phyloP scores from a whole-genome alignment of 495 filamentous ascomycete species.

The Hypoxylon perforatum region DNA sequence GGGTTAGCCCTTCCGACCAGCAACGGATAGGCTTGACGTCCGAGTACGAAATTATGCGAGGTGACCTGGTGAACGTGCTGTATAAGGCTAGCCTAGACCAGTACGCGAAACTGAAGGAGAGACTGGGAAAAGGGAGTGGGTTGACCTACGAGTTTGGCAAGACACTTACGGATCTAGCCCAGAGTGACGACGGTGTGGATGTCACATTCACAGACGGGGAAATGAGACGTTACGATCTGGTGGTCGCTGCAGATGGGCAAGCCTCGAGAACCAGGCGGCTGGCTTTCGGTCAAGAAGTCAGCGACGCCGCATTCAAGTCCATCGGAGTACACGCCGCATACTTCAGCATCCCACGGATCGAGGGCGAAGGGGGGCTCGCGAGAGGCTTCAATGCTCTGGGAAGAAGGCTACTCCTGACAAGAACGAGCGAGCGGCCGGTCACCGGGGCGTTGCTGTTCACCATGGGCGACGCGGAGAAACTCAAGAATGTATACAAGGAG shows the following conservation, averaged over 20 bases:
- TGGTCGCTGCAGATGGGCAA: slow-evolving; percentile 63
- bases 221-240: slow-evolving; percentile 52
- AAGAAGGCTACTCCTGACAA: slow-evolving; percentile 14
- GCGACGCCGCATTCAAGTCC: slow-evolving; percentile 29
- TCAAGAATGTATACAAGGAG: slow-evolving; percentile 13
- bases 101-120: slow-evolving; percentile 41
- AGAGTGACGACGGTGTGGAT: slow-evolving; percentile 16
- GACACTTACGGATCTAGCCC: slow-evolving; percentile 18
- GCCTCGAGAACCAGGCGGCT: slow-evolving; percentile 54
- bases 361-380: slow-evolving; percentile 9
- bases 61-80: slow-evolving; percentile 57
- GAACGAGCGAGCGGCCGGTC: slow-evolving; percentile 13
- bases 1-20: slow-evolving; percentile 48
- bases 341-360: slow-evolving; percentile 28
- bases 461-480: slow-evolving; percentile 16
- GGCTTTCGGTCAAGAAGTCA: slow-evolving; percentile 40
- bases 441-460: slow-evolving; percentile 24
- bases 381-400: slow-evolving; percentile 19
- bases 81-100: slow-evolving; percentile 56
- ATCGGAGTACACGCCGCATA: slow-evolving; percentile 28
- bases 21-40: slow-evolving; percentile 52
- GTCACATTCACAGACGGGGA: slow-evolving; percentile 49
- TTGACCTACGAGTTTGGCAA: slow-evolving; percentile 32
- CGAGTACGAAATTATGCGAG: slow-evolving; percentile 66
- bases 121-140: neutral